Evolutionary conservation across 768 basidiomycete genomes (phyloP), one percentile per base, ranked within the genome.

Genomic region (Inosperma sp.): DNA sequence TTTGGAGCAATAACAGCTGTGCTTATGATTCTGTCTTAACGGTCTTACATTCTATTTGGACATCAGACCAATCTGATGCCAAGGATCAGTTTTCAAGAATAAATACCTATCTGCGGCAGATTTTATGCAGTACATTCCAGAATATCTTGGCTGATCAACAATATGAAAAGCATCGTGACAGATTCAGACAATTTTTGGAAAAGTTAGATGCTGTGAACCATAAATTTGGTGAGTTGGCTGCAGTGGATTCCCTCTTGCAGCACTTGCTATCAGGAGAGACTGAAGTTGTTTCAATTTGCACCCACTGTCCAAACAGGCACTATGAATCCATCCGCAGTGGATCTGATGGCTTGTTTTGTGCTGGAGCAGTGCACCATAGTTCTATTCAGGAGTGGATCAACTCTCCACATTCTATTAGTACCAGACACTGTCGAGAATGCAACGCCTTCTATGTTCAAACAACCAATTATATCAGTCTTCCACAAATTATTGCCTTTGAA

Each of bases 1-100:
- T 19, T 27, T 66, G 65, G 65, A 40, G 45, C 26, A 23, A 58
- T 19, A 62, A 64, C 31, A 68, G 67, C 33, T 69, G 67, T 59
- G 62, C 63, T 8, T 69, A 69, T 58, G 68, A 69, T 46, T n/a
- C 59, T 10, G 29, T 60, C 3, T 48, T 69, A 21, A 50, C 59
- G 0, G 44, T 61, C 4, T 37, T 69, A 5, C 61, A 47, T 48
- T 40, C 58, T 41, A 43, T 63, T 12, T 65, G 59, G 63, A 2
- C 42, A 3, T 44, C 29, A 45, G 43, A 45, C 5, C 14, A 31
- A 21, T 14, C 29, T 1, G 19, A 22, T 10, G 2, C 10, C 21
- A 26, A 36, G 2, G 3, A n/a, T 7, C 1, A 4, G n/a, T 17
- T 17, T 30, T 44, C 19, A 40, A 53, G 21, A 6, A n/a, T 21